These are phyloP conservation scores for Microcyclosporella mali DNA, from an alignment of 2,329 filamentous ascomycete genomes.

Conservation along the genomic window DNA sequence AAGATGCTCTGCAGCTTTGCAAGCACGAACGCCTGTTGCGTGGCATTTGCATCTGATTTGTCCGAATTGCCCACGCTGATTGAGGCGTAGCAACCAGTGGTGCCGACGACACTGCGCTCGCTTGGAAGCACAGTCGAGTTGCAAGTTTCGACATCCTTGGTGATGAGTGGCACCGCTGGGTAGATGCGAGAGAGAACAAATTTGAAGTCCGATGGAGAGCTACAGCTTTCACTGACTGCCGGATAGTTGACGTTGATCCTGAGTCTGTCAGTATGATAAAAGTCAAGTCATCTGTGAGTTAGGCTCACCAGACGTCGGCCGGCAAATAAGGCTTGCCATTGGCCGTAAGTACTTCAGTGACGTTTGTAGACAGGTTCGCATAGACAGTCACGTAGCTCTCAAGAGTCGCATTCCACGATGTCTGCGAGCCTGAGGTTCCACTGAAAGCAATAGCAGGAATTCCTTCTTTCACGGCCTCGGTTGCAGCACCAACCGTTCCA, in stretches of 20 bases:
- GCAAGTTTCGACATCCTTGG: slow-evolving; percentile 53
- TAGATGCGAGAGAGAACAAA: slow-evolving; percentile 60
- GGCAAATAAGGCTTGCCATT: slow-evolving; percentile 60
- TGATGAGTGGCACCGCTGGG: slow-evolving; percentile 34
- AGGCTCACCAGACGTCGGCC: slow-evolving; percentile 39
- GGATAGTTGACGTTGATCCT: slow-evolving; percentile 64
- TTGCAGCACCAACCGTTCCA: slow-evolving; percentile 62
- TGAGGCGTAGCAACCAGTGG: slow-evolving; percentile 54
- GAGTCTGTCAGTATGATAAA: too few relatives aligned
- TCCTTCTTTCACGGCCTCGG: slow-evolving; percentile 50
- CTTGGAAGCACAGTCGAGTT: slow-evolving; percentile 50
- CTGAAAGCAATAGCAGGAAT: slow-evolving; percentile 66
- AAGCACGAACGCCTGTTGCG: slow-evolving; percentile 47
- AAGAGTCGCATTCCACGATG: slow-evolving; percentile 48
- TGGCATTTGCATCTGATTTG: slow-evolving; percentile 54
- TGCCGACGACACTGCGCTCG: slow-evolving; percentile 49
- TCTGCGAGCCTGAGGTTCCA: slow-evolving; percentile 46
- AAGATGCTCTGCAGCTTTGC: slow-evolving; percentile 46
- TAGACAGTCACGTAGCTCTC: slow-evolving; percentile 56
- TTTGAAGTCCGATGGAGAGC: slow-evolving; percentile 49
- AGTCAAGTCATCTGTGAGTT: slow-evolving; percentile 16
- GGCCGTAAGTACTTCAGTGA: slow-evolving; percentile 51
- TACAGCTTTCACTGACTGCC: slow-evolving; percentile 47
- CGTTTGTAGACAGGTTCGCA: slow-evolving; percentile 53
- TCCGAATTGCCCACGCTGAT: slow-evolving; percentile 57